Conservation (phyloP, 768 basidiomycete genomes). For the Mycena albidolilacea region DNA sequence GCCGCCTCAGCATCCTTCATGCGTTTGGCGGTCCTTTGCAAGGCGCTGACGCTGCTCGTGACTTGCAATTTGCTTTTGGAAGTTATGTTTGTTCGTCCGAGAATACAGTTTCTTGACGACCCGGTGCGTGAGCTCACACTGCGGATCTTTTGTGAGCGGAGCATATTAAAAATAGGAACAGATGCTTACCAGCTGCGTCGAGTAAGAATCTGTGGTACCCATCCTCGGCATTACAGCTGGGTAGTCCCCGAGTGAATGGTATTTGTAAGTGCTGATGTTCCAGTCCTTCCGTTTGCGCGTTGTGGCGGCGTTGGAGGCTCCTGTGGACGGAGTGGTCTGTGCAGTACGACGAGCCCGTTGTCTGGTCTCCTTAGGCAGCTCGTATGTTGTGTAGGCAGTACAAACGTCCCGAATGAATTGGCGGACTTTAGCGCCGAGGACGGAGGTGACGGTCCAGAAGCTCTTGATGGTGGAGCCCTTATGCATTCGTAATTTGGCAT, state of each 20-base stretch:
- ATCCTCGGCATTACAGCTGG: conserved; percentile 17
- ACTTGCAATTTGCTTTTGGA: conserved; percentile 40
- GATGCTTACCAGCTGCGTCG: conserved; percentile 44
- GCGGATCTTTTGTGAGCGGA: not conserved
- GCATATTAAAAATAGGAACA: not conserved
- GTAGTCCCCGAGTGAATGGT: conserved; percentile 43
- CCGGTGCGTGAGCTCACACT: conserved; percentile 52
- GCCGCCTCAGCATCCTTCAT: not conserved
- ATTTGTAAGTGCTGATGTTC: conserved; percentile 43
- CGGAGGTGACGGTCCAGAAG: conserved; percentile 29
- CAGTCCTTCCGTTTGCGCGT: conserved; percentile 19
- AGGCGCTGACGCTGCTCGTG: conserved; percentile 9
- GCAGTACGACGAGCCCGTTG: conserved; percentile 5
- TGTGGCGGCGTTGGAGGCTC: not conserved
- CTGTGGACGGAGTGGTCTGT: not conserved
- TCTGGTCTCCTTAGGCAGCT: conserved; percentile 42
- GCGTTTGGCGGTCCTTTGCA: not conserved
- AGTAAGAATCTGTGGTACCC: conserved; percentile 47
- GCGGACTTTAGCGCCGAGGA: conserved; percentile 1
- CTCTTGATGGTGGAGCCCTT: conserved; percentile 22
- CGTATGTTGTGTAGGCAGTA: conserved; percentile 25
- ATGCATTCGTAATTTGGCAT: conserved; percentile 45
- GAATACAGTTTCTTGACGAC: conserved; percentile 48
- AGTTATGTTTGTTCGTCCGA: conserved; percentile 44
- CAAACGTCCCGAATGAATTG: conserved; percentile 38